Conservation (phyloP, 148 eudicot species). For the Chenopodium album region DNA sequence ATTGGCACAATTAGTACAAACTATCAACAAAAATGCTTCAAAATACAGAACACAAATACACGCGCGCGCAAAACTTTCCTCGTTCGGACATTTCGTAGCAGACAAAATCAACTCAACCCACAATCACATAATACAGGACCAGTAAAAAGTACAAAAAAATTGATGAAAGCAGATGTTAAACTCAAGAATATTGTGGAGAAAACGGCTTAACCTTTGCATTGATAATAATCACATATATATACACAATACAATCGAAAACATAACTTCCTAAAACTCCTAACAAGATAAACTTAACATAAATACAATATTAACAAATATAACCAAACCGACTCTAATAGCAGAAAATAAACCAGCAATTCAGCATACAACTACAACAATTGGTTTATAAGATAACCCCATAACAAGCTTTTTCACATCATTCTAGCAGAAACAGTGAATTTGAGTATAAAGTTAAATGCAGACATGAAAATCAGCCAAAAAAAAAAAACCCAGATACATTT, state of each 20-base stretch:
- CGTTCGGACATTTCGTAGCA: neutral
- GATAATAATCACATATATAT: too few relatives aligned
- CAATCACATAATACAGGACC: neutral
- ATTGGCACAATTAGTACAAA: neutral
- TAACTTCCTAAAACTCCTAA: too few relatives aligned
- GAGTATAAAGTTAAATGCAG: too few relatives aligned
- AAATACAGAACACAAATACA: neutral
- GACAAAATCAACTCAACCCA: neutral
- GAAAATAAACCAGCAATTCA: neutral
- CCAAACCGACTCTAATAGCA: neutral
- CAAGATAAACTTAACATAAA: too few relatives aligned
- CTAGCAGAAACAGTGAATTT: neutral
- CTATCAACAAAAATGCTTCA: slow-evolving; percentile 6
- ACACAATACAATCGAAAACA: too few relatives aligned
- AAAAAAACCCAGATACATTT: neutral
- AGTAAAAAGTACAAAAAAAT: too few relatives aligned
- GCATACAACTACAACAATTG: too few relatives aligned
- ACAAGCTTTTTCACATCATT: neutral
- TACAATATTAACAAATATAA: too few relatives aligned
- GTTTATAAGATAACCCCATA: neutral
- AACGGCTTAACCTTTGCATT: too few relatives aligned
- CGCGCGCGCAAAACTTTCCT: neutral
- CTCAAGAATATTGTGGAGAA: too few relatives aligned
- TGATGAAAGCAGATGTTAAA: neutral
- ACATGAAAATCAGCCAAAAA: neutral